phyloP scores from a whole-genome alignment of 352 stramenopile genomes.

The Phytophthora fragariaefolia region DNA sequence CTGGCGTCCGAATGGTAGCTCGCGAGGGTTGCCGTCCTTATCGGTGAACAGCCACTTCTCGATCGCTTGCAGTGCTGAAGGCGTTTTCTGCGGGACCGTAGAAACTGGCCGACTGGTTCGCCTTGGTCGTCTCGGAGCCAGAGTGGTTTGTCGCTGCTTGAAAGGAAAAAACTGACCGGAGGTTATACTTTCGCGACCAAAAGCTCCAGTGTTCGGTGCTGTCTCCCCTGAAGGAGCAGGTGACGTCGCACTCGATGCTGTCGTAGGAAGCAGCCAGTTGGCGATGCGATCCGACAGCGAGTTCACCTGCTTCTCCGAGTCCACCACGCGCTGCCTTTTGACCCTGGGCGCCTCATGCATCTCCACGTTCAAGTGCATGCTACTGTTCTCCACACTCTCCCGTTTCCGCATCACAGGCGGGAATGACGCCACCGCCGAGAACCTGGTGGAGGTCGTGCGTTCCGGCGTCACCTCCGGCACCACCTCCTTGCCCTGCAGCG shows the following conservation, averaged over 20 bases:
- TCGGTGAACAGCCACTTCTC: constrained; percentile 70
- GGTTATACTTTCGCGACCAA: constrained; percentile 18
- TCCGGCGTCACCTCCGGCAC: constrained; percentile 32
- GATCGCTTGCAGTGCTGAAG: constrained; percentile 46
- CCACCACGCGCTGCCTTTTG: constrained; percentile 54
- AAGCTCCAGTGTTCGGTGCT: constrained; percentile 4
- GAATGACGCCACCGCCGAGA: constrained; percentile 52
- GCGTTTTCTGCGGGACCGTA: constrained; percentile 29
- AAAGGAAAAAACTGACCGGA: constrained; percentile 48
- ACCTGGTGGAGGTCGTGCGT: constrained; percentile 43
- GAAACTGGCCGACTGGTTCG: constrained; percentile 25
- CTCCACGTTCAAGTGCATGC: constrained; percentile 25
- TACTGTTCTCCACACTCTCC: constrained; percentile 37
- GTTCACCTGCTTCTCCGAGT: constrained; percentile 41
- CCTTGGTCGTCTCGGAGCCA: constrained; percentile 18
- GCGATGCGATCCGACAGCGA: constrained; percentile 59
- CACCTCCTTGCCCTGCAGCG: constrained; percentile 55
- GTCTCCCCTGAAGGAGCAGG: constrained; percentile 19
- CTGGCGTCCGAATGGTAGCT: constrained; percentile 37
- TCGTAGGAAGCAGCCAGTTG: constrained; percentile 63
- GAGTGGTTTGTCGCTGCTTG: constrained; percentile 34
- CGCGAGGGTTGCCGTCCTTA: constrained; percentile 44
- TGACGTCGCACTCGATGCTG: constrained; percentile 3
- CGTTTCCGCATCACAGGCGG: constrained; percentile 41
- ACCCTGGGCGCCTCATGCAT: constrained; percentile 31